Evolutionary conservation across 2,329 filamentous ascomycete genomes (phyloP).

Genomic region (Aspergillus puulaauensis): DNA sequence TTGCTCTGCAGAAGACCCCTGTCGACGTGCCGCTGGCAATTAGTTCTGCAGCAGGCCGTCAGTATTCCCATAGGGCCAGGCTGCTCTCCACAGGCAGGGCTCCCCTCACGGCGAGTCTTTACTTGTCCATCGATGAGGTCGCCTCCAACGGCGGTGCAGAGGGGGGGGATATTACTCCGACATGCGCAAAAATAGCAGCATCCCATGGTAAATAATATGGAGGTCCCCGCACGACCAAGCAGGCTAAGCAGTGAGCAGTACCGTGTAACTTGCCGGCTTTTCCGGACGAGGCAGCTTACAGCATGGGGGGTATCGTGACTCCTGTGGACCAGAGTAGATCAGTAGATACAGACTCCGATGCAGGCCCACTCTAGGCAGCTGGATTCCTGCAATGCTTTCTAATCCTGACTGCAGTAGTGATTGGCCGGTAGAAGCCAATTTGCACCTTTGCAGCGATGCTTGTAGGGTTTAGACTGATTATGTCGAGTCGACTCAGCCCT

Average conservation of each 20-base stretch:
- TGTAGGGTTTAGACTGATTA: neutral
- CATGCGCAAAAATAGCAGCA: neutral
- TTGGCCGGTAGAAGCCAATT: neutral
- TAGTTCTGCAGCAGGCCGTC: neutral
- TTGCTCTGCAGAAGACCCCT: neutral
- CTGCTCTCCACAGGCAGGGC: neutral
- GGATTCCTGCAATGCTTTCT: neutral
- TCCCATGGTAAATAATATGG: neutral
- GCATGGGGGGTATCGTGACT: too few relatives aligned
- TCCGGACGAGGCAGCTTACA: too few relatives aligned
- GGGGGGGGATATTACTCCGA: neutral
- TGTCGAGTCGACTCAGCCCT: neutral
- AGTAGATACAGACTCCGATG: too few relatives aligned
- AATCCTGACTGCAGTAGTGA: too few relatives aligned
- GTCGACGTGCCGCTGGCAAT: neutral
- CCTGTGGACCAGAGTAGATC: too few relatives aligned
- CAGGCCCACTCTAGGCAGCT: conserved; percentile 1
- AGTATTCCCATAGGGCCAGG: neutral
- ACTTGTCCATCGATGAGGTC: neutral
- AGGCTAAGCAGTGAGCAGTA: too few relatives aligned
- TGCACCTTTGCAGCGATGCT: too few relatives aligned
- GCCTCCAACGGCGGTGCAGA: neutral
- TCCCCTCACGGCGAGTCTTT: neutral
- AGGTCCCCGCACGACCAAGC: too few relatives aligned
- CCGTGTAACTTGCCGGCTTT: too few relatives aligned